A percentile compares a stretch with the other conserved stretches of the same genome.
phyloP scores from a whole-genome alignment of 768 basidiomycete genomes.

The Pleurotus tuoliensis region DNA sequence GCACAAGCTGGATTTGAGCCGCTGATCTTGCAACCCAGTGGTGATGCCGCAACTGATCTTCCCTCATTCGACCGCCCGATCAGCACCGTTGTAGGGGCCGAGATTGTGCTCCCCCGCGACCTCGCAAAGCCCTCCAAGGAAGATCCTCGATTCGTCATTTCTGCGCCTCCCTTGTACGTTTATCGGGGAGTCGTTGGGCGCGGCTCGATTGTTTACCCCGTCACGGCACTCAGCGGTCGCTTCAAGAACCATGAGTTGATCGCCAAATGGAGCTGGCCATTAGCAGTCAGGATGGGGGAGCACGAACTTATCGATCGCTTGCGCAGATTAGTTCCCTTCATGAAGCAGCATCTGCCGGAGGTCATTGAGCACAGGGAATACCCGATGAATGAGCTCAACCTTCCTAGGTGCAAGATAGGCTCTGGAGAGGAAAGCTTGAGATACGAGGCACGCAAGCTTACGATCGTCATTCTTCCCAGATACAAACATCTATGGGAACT shows the following conservation, averaged over 20 bases:
- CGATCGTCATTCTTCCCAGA: background rate
- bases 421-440: background rate
- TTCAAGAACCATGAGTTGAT: background rate
- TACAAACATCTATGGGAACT: conserved; percentile 5
- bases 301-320: background rate
- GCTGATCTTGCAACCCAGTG: background rate
- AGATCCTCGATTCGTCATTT: background rate
- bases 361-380: background rate
- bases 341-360: background rate
- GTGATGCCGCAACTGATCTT: background rate
- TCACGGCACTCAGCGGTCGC: background rate
- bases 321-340: background rate
- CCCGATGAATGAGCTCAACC: background rate
- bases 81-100: background rate
- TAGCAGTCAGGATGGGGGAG: background rate
- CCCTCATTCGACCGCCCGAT: background rate
- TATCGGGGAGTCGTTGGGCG: conserved; percentile 1
- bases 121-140: background rate
- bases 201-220: background rate
- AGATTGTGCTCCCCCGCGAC: background rate
- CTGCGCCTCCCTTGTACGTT: background rate
- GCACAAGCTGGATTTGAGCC: conserved; percentile 2
- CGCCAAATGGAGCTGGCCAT: background rate
- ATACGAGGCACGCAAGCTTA: background rate
- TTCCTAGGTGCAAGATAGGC: background rate